Base-by-base conservation (phyloP, 2,329 filamentous ascomycete species). In the Cladosporium phlei region DNA sequence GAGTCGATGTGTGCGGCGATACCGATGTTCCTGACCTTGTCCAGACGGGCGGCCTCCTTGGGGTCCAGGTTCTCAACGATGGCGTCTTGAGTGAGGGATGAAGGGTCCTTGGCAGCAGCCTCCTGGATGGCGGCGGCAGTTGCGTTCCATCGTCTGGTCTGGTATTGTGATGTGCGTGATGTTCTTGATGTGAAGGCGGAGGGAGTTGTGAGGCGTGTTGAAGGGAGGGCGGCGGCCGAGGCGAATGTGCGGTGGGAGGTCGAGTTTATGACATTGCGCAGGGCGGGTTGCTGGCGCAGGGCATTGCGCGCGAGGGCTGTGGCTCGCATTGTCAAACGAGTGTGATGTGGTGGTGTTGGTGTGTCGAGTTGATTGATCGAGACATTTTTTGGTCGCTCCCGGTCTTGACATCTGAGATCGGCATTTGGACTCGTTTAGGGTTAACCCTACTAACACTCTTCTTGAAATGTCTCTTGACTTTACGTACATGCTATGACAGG, bases 1-100 rank as follows among this genome's bases (percentile, higher is more conserved):
- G 88, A 95, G 73, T 98, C 93, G 66, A 98, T 98, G 67, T 98
- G 93, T 56, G 93, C 93, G 21, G 93, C 93, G 73, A 98, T 98
- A 71, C 93, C 93, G 68, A 98, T 98, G 68, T 98, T 98, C 55
- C 93, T 82, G 49, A 97, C 86, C 70, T 79, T 82, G 43, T 85
- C 80, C 54, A 98, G 70, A 52, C 91, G 81, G 52, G 82, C 77
- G 48, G 80, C 82, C 70, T 98, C 93, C 51, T 83, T 79, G 24
- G 87, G 81, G 58, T 83, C 80, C 68, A 96, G 83, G 63, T 89
- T 90, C 57, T 86, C 81, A 44, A 89, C 83, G 53, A 94, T 84
- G 14, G 76, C 75, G 47, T 81, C 74, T 63, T 83, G 79, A 2
- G 78, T 73, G 42, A 85, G 69, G 34, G 68, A 65, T 32, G 74